phyloP scores from a whole-genome alignment of 106 monocot genomes.

The Dendrobium nobile region DNA sequence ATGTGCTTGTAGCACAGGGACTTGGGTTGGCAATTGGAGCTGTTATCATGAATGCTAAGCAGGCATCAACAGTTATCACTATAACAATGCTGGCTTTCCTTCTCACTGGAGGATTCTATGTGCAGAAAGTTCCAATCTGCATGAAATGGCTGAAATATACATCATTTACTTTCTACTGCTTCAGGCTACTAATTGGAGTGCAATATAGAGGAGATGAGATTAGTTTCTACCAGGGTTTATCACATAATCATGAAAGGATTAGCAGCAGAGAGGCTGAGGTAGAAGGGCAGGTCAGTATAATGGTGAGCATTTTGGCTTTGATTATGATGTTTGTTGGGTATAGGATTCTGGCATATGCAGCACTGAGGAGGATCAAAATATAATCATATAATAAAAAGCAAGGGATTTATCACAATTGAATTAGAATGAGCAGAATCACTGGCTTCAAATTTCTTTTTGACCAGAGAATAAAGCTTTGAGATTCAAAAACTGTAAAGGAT shows the following conservation, averaged over 20 bases:
- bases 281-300: slow-evolving; percentile 15
- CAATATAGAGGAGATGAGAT: slow-evolving; percentile 43
- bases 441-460: background rate
- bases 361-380: slow-evolving; percentile 47
- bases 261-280: background rate
- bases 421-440: background rate
- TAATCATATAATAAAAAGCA: background rate
- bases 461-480: background rate
- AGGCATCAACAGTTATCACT: slow-evolving; percentile 68
- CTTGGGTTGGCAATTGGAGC: slow-evolving; percentile 73
- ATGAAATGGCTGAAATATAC: slow-evolving; percentile 75
- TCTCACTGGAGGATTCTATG: slow-evolving; percentile 80
- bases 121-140: slow-evolving; percentile 60
- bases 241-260: background rate
- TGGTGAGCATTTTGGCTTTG: slow-evolving; percentile 32
- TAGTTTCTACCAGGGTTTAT: background rate
- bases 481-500: too few species aligned
- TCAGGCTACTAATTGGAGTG: slow-evolving; percentile 49
- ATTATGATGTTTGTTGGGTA: slow-evolving; percentile 61
- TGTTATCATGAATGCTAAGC: slow-evolving; percentile 74
- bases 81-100: slow-evolving; percentile 83
- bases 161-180: slow-evolving; percentile 83
- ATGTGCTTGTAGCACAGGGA: slow-evolving; percentile 85
- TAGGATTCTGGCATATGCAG: slow-evolving; percentile 62
- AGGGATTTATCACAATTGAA: too few species aligned